phyloP scores from a whole-genome alignment of 495 filamentous ascomycete genomes.

The Bathelium albidoporum region DNA sequence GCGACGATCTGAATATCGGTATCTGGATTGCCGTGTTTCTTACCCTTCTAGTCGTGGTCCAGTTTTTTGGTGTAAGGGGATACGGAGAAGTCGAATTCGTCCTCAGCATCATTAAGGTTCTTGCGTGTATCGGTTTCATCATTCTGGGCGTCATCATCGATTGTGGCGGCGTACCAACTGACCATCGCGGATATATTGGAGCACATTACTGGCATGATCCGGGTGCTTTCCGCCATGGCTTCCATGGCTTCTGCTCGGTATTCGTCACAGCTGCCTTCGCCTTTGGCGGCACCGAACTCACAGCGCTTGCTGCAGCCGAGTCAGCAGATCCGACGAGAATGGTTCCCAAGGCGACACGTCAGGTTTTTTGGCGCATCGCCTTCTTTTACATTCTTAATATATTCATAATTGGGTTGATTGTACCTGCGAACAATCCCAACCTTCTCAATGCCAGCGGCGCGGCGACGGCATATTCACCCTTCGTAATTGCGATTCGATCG shows the following conservation, averaged over 20 bases:
- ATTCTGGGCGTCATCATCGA: conserved; percentile 61
- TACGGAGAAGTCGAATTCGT: conserved; percentile 37
- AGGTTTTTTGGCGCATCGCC: conserved; percentile 42
- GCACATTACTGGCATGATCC: conserved; percentile 19
- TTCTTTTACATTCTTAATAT: conserved; percentile 35
- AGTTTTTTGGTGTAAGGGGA: conserved; percentile 33
- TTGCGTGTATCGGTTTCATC: conserved; percentile 58
- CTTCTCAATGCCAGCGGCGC: conserved; percentile 31
- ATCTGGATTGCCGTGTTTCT: conserved; percentile 61
- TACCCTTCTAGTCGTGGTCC: conserved; percentile 26
- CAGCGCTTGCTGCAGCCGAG: conserved; percentile 38
- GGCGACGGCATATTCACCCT: conserved; percentile 25
- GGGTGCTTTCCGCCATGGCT: conserved; percentile 20
- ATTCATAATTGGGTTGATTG: conserved; percentile 26
- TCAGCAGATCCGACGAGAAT: conserved; percentile 36
- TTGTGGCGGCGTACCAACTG: conserved; percentile 50
- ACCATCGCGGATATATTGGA: conserved; percentile 26
- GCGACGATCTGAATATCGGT: conserved; percentile 32
- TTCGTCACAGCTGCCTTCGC: conserved; percentile 26
- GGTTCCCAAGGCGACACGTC: conserved; percentile 35
- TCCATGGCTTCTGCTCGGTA: conserved; percentile 23
- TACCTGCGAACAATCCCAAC: conserved; percentile 22
- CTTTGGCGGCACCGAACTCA: conserved; percentile 23
- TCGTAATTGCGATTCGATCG: conserved; percentile 30
- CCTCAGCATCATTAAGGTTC: conserved; percentile 52